These are phyloP conservation scores for Rhizophora mangle DNA, from an alignment of 345 rosid species.

Conservation along the genomic window DNA sequence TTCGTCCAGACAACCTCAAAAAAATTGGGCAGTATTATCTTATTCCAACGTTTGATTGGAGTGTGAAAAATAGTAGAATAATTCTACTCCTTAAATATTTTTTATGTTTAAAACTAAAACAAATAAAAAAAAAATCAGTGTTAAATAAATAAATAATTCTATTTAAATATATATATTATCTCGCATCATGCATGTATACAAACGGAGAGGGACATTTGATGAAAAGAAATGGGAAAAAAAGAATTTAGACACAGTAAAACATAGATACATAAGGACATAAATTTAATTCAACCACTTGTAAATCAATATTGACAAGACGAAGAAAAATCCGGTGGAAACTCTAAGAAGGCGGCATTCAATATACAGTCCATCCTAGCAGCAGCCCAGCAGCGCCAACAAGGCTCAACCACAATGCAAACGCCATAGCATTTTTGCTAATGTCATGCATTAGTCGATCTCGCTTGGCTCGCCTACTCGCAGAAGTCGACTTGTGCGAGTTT, in stretches of 20 bases:
- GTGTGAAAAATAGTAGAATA: no score
- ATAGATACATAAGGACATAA: neutral
- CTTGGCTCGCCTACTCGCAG: constrained; percentile 38
- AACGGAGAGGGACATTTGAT: neutral
- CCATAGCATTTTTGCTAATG: constrained; percentile 44
- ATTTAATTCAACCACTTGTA: constrained; percentile 11
- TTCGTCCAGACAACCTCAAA: no score
- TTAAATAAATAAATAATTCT: no score
- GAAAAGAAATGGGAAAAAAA: neutral
- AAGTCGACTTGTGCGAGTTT: constrained; percentile 32
- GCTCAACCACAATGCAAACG: constrained; percentile 75
- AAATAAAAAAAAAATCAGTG: no score
- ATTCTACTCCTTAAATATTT: no score
- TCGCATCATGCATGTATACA: constrained; percentile 5
- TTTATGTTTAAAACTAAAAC: no score
- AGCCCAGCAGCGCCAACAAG: constrained; percentile 95
- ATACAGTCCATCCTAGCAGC: constrained; percentile 92
- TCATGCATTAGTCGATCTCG: constrained; percentile 33
- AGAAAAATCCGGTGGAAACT: constrained; percentile 4
- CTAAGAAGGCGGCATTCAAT: constrained; percentile 70
- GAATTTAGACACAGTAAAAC: neutral
- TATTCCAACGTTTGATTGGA: no score
- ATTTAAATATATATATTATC: no score
- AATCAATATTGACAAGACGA: constrained; percentile 17
- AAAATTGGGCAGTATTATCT: no score